phyloP scores from a whole-genome alignment of 2,329 filamentous ascomycete genomes.

The Cladosporium sp. region DNA sequence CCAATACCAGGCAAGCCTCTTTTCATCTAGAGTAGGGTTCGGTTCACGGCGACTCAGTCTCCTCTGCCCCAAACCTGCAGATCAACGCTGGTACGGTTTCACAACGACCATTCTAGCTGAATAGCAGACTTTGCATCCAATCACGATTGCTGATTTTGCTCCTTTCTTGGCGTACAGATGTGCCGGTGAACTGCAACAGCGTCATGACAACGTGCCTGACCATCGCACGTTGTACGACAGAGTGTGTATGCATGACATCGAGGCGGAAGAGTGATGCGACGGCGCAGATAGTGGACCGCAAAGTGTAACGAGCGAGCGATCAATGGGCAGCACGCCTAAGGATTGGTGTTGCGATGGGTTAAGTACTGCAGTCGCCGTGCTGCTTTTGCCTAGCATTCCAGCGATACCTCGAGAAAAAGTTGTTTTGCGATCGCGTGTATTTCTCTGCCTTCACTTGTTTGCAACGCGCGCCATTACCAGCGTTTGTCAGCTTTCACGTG shows the following conservation, averaged over 20 bases:
- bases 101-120: neutral
- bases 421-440: neutral
- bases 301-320: conserved; percentile 10
- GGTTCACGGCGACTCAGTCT: conserved; percentile 1
- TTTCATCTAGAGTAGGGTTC: conserved; percentile 9
- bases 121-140: conserved; percentile 2
- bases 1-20: conserved; percentile 4
- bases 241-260: neutral
- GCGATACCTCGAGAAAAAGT: neutral
- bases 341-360: neutral
- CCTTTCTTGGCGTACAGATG: conserved; percentile 8
- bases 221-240: conserved; percentile 8
- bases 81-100: conserved; percentile 13
- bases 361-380: neutral
- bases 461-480: neutral
- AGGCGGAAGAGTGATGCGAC: conserved; percentile 7
- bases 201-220: conserved; percentile 3
- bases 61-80: conserved; percentile 1
- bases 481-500: conserved; percentile 5
- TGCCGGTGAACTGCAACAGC: neutral
- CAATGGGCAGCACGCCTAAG: neutral
- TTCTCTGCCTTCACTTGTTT: neutral
- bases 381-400: conserved; percentile 5
- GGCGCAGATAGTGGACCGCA: conserved; percentile 1
- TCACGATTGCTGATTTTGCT: neutral